phyloP scores from a whole-genome alignment of 2,329 filamentous ascomycete species.

The Beauveria asiatica region DNA sequence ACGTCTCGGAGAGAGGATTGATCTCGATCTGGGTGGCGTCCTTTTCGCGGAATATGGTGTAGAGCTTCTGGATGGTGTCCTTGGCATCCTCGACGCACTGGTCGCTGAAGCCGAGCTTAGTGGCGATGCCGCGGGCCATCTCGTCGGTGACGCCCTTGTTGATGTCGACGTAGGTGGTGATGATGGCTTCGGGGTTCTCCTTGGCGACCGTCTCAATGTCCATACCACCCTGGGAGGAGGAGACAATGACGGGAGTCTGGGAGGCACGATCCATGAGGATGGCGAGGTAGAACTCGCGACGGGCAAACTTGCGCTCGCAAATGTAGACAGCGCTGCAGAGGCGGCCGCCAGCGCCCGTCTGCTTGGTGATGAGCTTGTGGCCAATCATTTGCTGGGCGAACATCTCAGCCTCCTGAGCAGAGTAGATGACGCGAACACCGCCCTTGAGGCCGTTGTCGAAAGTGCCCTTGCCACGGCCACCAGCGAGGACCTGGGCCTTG shows the following conservation, averaged over 20 bases:
- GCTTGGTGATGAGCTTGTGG: slow-evolving; percentile 99
- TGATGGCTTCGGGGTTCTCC: slow-evolving; percentile 93
- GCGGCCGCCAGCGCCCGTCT: slow-evolving; percentile 87
- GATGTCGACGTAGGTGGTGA: slow-evolving; percentile 89
- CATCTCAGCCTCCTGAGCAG: slow-evolving; percentile 91
- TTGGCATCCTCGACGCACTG: slow-evolving; percentile 95
- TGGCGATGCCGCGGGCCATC: slow-evolving; percentile 81
- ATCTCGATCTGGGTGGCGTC: slow-evolving; percentile 99
- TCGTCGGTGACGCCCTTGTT: slow-evolving; percentile 92
- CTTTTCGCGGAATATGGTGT: slow-evolving; percentile 97
- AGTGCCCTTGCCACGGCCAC: slow-evolving; percentile 92
- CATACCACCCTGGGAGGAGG: slow-evolving; percentile 97
- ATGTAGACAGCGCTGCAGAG: slow-evolving; percentile 98
- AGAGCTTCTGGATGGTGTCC: slow-evolving; percentile 96
- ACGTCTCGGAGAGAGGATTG: slow-evolving; percentile 97
- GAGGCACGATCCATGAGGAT: slow-evolving; percentile 94
- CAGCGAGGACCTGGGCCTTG: slow-evolving; percentile 97
- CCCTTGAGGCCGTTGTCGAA: slow-evolving; percentile 99
- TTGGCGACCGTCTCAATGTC: slow-evolving; percentile 98
- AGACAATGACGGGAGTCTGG: slow-evolving; percentile 90
- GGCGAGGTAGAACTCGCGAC: slow-evolving; percentile 97
- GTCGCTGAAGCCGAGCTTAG: slow-evolving; percentile 91
- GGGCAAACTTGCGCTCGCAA: slow-evolving; percentile 98
- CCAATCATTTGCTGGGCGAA: slow-evolving; percentile 99
- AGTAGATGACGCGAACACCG: slow-evolving; percentile 98